Conservation (phyloP, 139 green algal species). For the Chlorella sorokiniana region DNA sequence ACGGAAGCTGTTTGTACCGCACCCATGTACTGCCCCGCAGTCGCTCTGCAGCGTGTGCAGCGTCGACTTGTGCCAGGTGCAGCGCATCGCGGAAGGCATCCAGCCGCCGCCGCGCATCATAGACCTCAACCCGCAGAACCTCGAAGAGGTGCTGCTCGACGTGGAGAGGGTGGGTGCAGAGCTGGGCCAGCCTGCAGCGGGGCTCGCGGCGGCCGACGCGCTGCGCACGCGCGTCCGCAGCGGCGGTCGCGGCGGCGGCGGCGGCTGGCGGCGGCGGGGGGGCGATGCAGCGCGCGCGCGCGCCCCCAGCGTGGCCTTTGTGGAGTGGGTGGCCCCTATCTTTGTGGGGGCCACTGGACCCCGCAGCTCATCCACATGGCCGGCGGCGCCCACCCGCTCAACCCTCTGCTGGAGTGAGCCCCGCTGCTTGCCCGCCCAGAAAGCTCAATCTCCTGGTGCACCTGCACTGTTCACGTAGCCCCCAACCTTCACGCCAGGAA, state of each 20-base stretch:
- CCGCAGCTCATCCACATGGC: constrained; percentile 86
- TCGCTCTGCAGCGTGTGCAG: constrained; percentile 69
- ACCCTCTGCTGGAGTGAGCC: constrained; percentile 57
- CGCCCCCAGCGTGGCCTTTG: constrained; percentile 62
- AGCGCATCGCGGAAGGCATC: constrained; percentile 40
- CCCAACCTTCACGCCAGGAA: background rate
- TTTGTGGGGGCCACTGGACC: constrained; percentile 88
- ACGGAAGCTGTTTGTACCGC: background rate
- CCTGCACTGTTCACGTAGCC: no score
- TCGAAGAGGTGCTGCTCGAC: constrained; percentile 51
- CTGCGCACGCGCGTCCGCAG: constrained; percentile 43
- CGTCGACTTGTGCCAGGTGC: constrained; percentile 62
- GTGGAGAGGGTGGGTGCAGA: constrained; percentile 53
- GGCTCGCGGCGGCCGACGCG: constrained; percentile 22
- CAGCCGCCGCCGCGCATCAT: constrained; percentile 51
- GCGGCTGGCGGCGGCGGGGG: background rate
- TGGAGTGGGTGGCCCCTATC: constrained; percentile 85
- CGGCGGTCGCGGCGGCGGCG: background rate
- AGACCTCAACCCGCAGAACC: constrained; percentile 65
- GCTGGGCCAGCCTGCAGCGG: constrained; percentile 52
- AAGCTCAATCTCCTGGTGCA: no score
- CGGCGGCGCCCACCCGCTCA: constrained; percentile 74
- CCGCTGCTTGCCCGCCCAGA: no score
- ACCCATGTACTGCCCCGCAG: constrained; percentile 8
- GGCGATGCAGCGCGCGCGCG: background rate